Conservation (phyloP, 2,329 filamentous ascomycete species). For the Xylariomycetidae sp. region DNA sequence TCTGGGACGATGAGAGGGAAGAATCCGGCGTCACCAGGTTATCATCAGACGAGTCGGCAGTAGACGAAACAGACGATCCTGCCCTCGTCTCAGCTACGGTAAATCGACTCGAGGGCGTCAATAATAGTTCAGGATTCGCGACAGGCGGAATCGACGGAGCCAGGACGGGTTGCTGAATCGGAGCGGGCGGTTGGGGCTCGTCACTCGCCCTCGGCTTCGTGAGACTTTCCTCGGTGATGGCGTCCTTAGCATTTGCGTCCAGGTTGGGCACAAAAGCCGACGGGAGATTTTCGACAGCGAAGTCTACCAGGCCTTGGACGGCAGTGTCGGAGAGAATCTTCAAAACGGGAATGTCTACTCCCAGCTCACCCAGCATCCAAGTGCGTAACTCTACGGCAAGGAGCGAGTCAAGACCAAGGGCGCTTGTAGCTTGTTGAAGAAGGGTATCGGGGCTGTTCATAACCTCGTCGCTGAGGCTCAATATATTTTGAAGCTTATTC, state of each 20-base stretch:
- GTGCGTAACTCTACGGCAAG: constrained; percentile 10
- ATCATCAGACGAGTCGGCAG: neutral
- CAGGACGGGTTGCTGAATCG: neutral
- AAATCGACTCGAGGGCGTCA: neutral
- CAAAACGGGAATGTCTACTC: constrained; percentile 13
- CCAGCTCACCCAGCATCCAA: constrained; percentile 9
- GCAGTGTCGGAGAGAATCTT: constrained; percentile 11
- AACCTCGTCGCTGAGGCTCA: neutral
- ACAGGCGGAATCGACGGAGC: neutral
- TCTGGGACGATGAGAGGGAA: neutral
- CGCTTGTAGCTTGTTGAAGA: constrained; percentile 1
- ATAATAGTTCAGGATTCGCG: neutral
- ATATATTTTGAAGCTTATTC: constrained; percentile 6
- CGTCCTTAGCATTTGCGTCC: neutral
- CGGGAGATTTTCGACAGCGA: neutral
- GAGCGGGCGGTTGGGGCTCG: too few relatives aligned
- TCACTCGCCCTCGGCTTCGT: too few relatives aligned
- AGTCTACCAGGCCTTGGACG: constrained; percentile 5
- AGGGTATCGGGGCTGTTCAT: constrained; percentile 1
- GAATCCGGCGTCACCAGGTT: neutral
- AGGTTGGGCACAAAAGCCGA: constrained; percentile 1
- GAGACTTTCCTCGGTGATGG: neutral
- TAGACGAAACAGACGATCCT: neutral
- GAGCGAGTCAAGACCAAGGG: constrained; percentile 13
- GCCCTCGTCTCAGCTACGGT: neutral